Conservation (phyloP, 176 grass and related monocot species). For the Aegilops speltoides region DNA sequence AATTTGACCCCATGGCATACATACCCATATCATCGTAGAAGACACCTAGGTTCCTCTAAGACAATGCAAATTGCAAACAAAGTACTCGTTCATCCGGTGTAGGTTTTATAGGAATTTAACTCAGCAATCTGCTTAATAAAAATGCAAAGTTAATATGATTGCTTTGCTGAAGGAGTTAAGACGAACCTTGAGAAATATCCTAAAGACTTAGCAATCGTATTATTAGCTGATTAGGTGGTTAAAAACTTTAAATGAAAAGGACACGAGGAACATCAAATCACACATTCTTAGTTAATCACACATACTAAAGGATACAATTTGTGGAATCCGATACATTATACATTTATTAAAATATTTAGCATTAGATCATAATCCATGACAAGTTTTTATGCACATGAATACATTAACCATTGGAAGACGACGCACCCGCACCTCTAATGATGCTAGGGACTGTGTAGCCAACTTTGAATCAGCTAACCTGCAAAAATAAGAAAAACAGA, state of each 20-base stretch:
- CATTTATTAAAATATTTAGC: not conserved
- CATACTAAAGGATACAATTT: not conserved
- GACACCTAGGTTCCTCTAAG: too few relatives aligned
- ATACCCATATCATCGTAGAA: too few relatives aligned
- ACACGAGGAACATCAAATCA: not conserved
- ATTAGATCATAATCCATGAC: not conserved
- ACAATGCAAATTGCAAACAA: too few relatives aligned
- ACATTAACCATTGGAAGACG: slow-evolving; percentile 50
- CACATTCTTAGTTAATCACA: slow-evolving; percentile 33
- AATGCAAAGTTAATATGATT: too few relatives aligned
- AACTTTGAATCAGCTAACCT: slow-evolving; percentile 70
- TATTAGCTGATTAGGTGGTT: not conserved
- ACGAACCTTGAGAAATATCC: too few relatives aligned
- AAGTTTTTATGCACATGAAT: not conserved
- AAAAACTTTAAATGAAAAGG: not conserved
- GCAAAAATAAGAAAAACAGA: not conserved
- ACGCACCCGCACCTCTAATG: slow-evolving; percentile 45
- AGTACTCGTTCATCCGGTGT: too few relatives aligned
- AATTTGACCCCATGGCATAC: too few relatives aligned
- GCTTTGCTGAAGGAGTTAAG: too few relatives aligned
- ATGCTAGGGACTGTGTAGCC: slow-evolving; percentile 38
- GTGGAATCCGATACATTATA: slow-evolving; percentile 20
- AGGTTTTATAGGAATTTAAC: too few relatives aligned
- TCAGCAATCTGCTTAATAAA: too few relatives aligned
- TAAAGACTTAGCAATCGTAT: too few relatives aligned